Evolutionary conservation across 768 basidiomycete species (phyloP), one percentile per base, ranked within the genome.

Genomic region (Mrakia hoshinonis): DNA sequence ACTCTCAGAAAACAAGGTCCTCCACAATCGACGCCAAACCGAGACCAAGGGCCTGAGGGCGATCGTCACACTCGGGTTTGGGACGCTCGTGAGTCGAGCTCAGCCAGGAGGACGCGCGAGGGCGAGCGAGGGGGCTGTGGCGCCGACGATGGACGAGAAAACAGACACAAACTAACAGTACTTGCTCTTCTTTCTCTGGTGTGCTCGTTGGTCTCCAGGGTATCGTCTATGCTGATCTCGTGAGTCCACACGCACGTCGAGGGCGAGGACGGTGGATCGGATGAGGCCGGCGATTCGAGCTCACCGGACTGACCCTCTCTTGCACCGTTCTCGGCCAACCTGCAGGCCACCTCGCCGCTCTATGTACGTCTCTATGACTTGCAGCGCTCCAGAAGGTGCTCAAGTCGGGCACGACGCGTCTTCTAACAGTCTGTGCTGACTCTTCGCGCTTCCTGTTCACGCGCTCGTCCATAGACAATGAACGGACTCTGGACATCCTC

Each of bases 401-500:
- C n/a, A n/a, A n/a, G n/a, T n/a, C n/a, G n/a, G n/a, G n/a, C n/a
- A n/a, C n/a, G n/a, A n/a, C n/a, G n/a, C n/a, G 3, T 22, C 13
- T 18, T 31, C 34, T 13, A 2, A 15, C 1, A 2, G 9, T 55
- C 26, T 10, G 6, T 0, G 9, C 26, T 0, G 0, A 7, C 12
- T 0, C 2, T 1, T 1, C 11, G 5, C n/a, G 29, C 54, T 55
- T 12, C 13, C 20, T 10, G 1, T 7, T 54, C 24, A 26, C 3
- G 2, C 20, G 22, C 3, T 22, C 34, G 4, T 12, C 24, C 13
- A 5, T 22, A 38, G 34, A 62, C 39, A 31, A 43, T 38, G 60
- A 62, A 36, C 24, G 63, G 87, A 11, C 83, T 88, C 13, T 88
- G 85, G 84, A 82, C 85, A 3, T 51, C 84, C 1, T 67, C 74